Evolutionary conservation across 495 filamentous ascomycete species (phyloP), one percentile per base, ranked within the genome.

Genomic region (Lophium mytilinum): DNA sequence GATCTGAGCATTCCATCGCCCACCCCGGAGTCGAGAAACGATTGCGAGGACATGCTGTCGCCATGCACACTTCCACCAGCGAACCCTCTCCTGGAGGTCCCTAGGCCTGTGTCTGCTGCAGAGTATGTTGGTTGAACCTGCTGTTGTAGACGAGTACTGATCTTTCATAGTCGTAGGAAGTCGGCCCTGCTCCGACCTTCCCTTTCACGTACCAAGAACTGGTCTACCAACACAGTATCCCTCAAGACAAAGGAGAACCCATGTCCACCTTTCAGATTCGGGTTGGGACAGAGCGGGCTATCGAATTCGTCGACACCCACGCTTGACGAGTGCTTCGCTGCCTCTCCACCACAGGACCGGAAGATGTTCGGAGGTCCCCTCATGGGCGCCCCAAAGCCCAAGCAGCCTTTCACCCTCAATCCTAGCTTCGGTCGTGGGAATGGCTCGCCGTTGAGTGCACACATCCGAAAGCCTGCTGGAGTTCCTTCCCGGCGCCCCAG

Each of bases 401-500:
- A 82, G 53, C 45, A 48, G 45, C 78, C 85, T 30, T 80, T 87
- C 41, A 69, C 70, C 19, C 71, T 76, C 55, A 75, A 72, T 37
- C 67, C 72, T 35, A 75, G 75, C 35, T 76, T 83, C 42, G 68
- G 71, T 58, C 80, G 83, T 47, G 69, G 70, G 40, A 86, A 77
- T 66, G 88, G 83, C 41, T 92, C 90, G 10, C 90, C 90, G 10
- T 77, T 84, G 39, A 75, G 76, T 45, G 79, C 75, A 52, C 84
- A 89, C 53, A 72, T 86, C 42, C 82, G 88, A 54, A 88, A 89
- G 50, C 78, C 78, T 9, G 83, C 84, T 9, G 87, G 86, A 62
- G 85, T 83, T 17, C 79, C 82, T 52, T 77, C 80, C 69, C 84
- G 92, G 49, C 84, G 90, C 50, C 87, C 89, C 12, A 83, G 90